Evolutionary conservation across 2,329 filamentous ascomycete genomes (phyloP), one percentile per base, ranked within the genome.

Genomic region (Tolypocladium ovalisporum): DNA sequence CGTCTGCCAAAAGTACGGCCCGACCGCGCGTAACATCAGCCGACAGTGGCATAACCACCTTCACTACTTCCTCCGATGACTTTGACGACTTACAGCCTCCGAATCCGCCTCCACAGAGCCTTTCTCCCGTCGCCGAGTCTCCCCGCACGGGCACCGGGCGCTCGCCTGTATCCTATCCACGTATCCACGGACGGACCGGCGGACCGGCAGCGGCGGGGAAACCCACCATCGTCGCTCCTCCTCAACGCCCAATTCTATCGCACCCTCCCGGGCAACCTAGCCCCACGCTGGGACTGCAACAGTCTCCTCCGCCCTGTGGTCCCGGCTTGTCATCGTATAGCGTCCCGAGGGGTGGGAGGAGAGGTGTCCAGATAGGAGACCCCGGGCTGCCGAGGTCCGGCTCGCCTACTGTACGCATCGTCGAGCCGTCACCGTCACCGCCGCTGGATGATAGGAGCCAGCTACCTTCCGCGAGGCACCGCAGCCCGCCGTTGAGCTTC

Each of bases 81-180:
- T 60, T 58, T 13, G 56, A 62, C n/a, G 62, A 61, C 19, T 58
- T 59, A 5, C 55, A 62, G 8, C 60, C 62, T 1, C 61, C 60
- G 22, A 60, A 62, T 10, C 61, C 64, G 29, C 58, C 57, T 54
- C 67, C 59, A 55, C 66, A 60, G 57, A 72, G 70, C 51, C 70
- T 81, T 5, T 79, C 79, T 0, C 79, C 79, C 1, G 78, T 82
- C 7, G 69, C 68, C 15, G 79, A 82, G 62, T 79, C 76, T 0
- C 77, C 76, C 3, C 65, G 66, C 17, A 67, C 70, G 9, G 62
- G 56, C 47, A 62, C 63, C 37, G 64, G 69, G 27, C 67, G 66
- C 19, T 69, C 72, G 37, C 69, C 70, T 17, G 69, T 64, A 13
- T 59, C 62, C 4, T 67, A 71, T 22, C 71, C 71, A 15, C 64